Evolutionary conservation across 306 rosid genomes (phyloP).

Genomic region (Astragalus glycyphyllos): DNA sequence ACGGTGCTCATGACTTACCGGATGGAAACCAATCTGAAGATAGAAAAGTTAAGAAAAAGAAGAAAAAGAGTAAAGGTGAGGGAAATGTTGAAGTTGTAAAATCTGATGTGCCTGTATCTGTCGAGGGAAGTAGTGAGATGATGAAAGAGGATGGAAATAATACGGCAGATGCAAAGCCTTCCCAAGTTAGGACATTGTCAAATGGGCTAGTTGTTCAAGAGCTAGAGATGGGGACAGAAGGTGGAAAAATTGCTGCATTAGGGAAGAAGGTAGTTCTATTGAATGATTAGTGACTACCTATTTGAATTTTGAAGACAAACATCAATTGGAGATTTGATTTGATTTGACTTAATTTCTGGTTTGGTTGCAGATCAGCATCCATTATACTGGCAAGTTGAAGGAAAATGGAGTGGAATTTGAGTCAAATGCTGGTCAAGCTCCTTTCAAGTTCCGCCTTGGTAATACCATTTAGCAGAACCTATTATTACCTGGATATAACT

Average conservation of each 20-base stretch:
- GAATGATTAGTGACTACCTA: conserved; percentile 13
- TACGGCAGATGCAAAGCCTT: conserved; percentile 40
- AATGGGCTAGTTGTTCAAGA: conserved; percentile 67
- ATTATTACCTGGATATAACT: conserved; percentile 6
- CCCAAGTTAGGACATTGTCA: conserved; percentile 57
- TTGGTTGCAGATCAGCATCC: conserved; percentile 70
- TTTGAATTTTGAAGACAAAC: conserved; percentile 4
- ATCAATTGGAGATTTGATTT: conserved; percentile 13
- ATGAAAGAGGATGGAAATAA: conserved; percentile 40
- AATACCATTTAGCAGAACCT: conserved; percentile 26
- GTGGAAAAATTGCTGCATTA: conserved; percentile 67
- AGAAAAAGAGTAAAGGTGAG: conserved; percentile 59
- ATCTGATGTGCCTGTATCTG: conserved; percentile 43
- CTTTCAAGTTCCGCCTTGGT: conserved; percentile 90
- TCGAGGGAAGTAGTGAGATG: conserved; percentile 41
- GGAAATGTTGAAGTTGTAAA: conserved; percentile 48
- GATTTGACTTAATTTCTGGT: conserved; percentile 34
- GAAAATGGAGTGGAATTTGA: conserved; percentile 61
- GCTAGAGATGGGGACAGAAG: conserved; percentile 63
- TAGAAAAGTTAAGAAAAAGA: conserved; percentile 60
- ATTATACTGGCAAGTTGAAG: conserved; percentile 71
- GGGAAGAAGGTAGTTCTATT: conserved; percentile 70
- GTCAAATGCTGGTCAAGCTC: conserved; percentile 54
- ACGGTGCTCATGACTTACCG: conserved; percentile 39
- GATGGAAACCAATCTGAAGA: conserved; percentile 50